Evolutionary conservation across 805 yeast species (phyloP).

Genomic region (Candida corydali): DNA sequence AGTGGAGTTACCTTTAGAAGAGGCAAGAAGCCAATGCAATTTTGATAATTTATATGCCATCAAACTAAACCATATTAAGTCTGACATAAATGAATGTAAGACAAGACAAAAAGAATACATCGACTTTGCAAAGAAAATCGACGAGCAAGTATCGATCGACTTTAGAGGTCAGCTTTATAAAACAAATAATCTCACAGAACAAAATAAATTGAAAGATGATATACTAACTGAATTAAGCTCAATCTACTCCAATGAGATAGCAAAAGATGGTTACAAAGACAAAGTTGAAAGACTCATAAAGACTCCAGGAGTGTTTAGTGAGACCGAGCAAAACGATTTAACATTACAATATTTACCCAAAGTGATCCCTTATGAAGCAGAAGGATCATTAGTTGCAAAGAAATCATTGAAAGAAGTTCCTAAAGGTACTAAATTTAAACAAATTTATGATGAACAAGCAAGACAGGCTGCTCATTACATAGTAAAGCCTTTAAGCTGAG

Average conservation of each 20-base stretch:
- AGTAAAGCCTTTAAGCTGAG: neutral
- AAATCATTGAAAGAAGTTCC: constrained; percentile 37
- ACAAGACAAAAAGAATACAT: constrained; percentile 26
- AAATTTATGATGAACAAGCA: constrained; percentile 2
- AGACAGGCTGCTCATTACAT: constrained; percentile 1
- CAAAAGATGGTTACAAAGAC: constrained; percentile 34
- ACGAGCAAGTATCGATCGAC: constrained; percentile 47
- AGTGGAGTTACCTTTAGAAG: constrained; percentile 52
- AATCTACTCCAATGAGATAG: constrained; percentile 17
- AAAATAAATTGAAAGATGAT: constrained; percentile 15
- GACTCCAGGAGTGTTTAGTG: constrained; percentile 36
- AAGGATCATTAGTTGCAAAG: constrained; percentile 35
- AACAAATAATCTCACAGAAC: constrained; percentile 27
- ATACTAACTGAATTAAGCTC: constrained; percentile 17
- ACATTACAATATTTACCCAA: constrained; percentile 51
- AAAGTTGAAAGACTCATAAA: constrained; percentile 42
- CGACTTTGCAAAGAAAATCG: constrained; percentile 36
- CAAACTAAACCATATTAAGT: constrained; percentile 35
- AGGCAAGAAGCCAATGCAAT: constrained; percentile 59
- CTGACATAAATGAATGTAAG: constrained; percentile 19
- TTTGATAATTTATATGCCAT: constrained; percentile 44
- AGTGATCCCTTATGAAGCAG: constrained; percentile 48
- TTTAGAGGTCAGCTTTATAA: constrained; percentile 36
- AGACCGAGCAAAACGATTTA: constrained; percentile 34
- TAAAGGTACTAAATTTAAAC: constrained; percentile 20